Percentiles rank a stretch among this genome's conserved stretches.
Evolutionary conservation across 495 filamentous ascomycete species (phyloP).

Genomic region (Aspergillus saccharolyticus): DNA sequence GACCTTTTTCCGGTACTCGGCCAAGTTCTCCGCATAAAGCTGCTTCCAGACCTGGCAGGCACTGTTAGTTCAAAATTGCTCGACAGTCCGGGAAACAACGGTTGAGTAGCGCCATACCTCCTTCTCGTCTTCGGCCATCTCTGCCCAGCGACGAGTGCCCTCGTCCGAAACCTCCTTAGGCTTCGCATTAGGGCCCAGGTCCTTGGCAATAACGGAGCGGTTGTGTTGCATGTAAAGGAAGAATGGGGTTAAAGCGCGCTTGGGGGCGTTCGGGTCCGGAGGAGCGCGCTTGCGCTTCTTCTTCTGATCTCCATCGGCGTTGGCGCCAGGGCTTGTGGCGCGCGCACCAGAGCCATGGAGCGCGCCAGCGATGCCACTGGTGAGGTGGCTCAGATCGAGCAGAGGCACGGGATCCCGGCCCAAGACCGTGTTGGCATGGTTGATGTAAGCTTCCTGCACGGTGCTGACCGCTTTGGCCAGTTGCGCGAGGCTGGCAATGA

Average conservation of each 20-base stretch:
- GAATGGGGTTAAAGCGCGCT: constrained; percentile 87
- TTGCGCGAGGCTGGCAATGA: constrained; percentile 66
- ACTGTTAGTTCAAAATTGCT: constrained; percentile 12
- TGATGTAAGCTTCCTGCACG: constrained; percentile 72
- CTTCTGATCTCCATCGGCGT: constrained; percentile 56
- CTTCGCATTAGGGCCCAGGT: constrained; percentile 63
- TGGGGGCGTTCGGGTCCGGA: constrained; percentile 90
- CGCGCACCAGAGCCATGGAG: constrained; percentile 40
- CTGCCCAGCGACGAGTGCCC: constrained; percentile 74
- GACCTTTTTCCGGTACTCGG: constrained; percentile 64
- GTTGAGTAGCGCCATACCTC: constrained; percentile 48
- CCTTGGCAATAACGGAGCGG: constrained; percentile 66
- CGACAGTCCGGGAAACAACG: not conserved
- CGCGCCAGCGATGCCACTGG: constrained; percentile 44
- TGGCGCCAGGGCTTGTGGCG: constrained; percentile 33
- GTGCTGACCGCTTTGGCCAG: constrained; percentile 69
- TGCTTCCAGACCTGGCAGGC: constrained; percentile 60
- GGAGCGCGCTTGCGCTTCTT: constrained; percentile 78
- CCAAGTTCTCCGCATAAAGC: constrained; percentile 70
- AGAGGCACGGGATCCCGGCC: constrained; percentile 52
- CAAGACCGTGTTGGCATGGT: constrained; percentile 74
- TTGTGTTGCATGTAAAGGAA: constrained; percentile 89
- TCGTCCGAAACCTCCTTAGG: constrained; percentile 79
- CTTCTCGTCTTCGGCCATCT: constrained; percentile 68
- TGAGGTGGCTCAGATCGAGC: constrained; percentile 37